Evolutionary conservation across 495 filamentous ascomycete species (phyloP), one percentile per base, ranked within the genome.

Genomic region (Penicillium flavigenum): DNA sequence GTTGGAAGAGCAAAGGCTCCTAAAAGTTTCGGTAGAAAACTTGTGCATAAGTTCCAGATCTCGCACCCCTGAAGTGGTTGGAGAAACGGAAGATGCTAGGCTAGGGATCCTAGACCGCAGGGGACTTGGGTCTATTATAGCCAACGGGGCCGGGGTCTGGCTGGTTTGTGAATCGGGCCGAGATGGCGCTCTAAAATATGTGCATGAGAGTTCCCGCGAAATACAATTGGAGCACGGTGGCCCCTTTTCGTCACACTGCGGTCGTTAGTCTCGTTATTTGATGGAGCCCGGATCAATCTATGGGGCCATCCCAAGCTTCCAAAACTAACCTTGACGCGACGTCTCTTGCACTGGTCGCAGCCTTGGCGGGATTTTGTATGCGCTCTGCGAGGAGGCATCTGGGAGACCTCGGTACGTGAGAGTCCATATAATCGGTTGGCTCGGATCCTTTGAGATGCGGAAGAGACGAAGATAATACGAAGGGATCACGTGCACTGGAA

Each of bases 311-410:
- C 11, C 11, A 19, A 24, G 41, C 2, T 32, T 20, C 20, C 29
- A 32, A 31, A 10, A 55, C 68, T 55, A 51, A 80, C 81, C 76
- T 82, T 82, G 63, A 84, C 79, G 45, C 81, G 79, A 24, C 83
- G 68, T 53, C 75, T 73, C 65, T 84, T 85, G 65, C 83, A 86
- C 59, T 83, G 79, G 34, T 77, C 72, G 56, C 83, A 86, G 5
- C 83, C 83, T 59, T 74, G 76, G 39, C 81, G 76, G 12, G 82
- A 84, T 59, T 85, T 85, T 32, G 74, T 80, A 67, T 85, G 82
- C 32, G 79, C 66, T 57, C 73, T 69, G 39, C 73, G 70, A 46
- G 71, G 73, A 49, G 69, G 60, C 71, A 72, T 74, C 10, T 56
- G 59, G 54, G 38, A 44, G 11, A 29, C 55, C 46, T 31, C 29